These are phyloP conservation scores for Diplotaxis tenuifolia DNA, from an alignment of 345 rosid species.

Conservation along the genomic window DNA sequence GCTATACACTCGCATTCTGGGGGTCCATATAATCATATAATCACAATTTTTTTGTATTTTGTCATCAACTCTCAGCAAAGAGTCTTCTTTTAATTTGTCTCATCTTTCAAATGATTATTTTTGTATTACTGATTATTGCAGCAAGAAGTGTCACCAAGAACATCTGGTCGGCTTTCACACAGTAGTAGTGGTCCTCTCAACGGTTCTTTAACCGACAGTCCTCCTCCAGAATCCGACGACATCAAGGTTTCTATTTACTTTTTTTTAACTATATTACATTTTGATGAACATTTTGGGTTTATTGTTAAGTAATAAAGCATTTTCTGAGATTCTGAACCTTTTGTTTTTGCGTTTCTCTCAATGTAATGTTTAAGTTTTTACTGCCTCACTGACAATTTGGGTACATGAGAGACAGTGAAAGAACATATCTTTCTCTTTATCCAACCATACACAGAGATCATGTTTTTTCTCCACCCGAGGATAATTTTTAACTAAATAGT, in stretches of 20 bases:
- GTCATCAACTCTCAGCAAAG: slow-evolving; percentile 16
- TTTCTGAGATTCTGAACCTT: slow-evolving; percentile 16
- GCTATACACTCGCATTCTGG: slow-evolving; percentile 33
- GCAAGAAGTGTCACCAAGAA: slow-evolving; percentile 94
- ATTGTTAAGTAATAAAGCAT: background rate
- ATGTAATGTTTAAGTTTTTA: slow-evolving; percentile 18
- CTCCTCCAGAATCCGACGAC: slow-evolving; percentile 88
- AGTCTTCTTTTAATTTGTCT: slow-evolving; percentile 33
- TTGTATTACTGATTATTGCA: slow-evolving; percentile 31
- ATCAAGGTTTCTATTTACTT: slow-evolving; percentile 53
- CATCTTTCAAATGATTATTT: slow-evolving; percentile 1
- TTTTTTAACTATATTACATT: background rate
- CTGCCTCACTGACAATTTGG: slow-evolving; percentile 37
- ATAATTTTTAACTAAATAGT: background rate
- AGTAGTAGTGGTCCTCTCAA: slow-evolving; percentile 91
- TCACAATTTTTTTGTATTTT: slow-evolving; percentile 20
- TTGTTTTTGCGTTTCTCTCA: slow-evolving; percentile 8
- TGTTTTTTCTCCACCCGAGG: slow-evolving; percentile 26
- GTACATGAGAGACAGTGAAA: slow-evolving; percentile 38
- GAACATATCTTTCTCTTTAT: slow-evolving; percentile 52
- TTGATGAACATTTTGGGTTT: background rate
- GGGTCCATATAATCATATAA: slow-evolving; percentile 32
- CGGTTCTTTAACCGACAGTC: slow-evolving; percentile 89
- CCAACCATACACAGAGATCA: slow-evolving; percentile 38
- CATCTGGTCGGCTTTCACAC: slow-evolving; percentile 85